Conservation (phyloP, 257 asterid species). For the Nicotiana benthamiana region DNA sequence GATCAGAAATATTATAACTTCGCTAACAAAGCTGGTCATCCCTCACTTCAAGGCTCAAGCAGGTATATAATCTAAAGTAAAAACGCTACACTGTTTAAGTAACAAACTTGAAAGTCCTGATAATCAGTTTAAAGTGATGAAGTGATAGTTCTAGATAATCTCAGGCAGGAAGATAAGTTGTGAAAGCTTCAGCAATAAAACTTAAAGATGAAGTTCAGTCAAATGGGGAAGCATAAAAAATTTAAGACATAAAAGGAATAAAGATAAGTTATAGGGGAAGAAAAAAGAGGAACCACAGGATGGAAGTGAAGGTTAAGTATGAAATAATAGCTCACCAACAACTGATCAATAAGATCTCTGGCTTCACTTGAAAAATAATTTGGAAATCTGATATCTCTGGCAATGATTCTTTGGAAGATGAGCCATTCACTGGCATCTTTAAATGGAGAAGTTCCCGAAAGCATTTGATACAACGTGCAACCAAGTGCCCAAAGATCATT, state of each 20-base stretch:
- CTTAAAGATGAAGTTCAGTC: neutral
- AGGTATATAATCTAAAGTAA: neutral
- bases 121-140: neutral
- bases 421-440: slow-evolving; percentile 99
- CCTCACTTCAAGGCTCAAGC: neutral
- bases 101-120: neutral
- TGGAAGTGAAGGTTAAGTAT: slow-evolving; percentile 4
- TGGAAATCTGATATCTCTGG: slow-evolving; percentile 93
- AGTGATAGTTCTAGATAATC: neutral
- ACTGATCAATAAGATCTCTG: slow-evolving; percentile 74
- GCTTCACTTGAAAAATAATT: slow-evolving; percentile 76
- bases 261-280: neutral
- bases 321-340: slow-evolving; percentile 55
- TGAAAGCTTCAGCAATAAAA: neutral
- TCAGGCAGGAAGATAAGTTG: neutral
- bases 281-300: neutral
- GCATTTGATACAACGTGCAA: slow-evolving; percentile 97
- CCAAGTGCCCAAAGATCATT: slow-evolving; percentile 99
- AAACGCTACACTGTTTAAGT: neutral
- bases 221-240: neutral
- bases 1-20: neutral
- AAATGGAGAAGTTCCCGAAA: slow-evolving; percentile 95
- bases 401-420: slow-evolving; percentile 85
- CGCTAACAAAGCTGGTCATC: neutral
- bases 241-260: neutral